A percentile compares a stretch with the other conserved stretches of the same genome.
These are phyloP conservation scores for Tulasnella sp. DNA, from an alignment of 768 basidiomycete species.

Conservation along the genomic window DNA sequence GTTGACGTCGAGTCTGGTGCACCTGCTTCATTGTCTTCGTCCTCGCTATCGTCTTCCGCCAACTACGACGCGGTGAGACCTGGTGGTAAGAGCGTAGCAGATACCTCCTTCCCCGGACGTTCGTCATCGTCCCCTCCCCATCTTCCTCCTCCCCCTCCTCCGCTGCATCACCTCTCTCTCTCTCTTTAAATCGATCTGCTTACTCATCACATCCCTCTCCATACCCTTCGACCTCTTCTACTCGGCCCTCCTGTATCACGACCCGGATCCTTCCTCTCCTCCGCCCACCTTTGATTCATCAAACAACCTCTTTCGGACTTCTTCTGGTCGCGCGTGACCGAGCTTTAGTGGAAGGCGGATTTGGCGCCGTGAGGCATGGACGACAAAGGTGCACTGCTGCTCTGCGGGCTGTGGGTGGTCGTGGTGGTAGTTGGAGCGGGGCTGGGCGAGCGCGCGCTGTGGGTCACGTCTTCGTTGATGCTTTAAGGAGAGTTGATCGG, in stretches of 20 bases:
- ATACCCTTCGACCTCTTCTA: conserved; percentile 32
- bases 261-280: conserved; percentile 28
- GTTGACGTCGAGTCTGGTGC: conserved; percentile 23
- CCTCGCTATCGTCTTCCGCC: not conserved
- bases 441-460: not conserved
- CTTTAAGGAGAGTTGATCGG: not conserved
- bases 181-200: conserved; percentile 18
- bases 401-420: conserved; percentile 5
- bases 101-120: not conserved
- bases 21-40: conserved; percentile 23
- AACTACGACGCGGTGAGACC: not conserved
- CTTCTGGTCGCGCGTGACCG: not conserved
- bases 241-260: conserved; percentile 31
- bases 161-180: not conserved
- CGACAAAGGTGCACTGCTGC: conserved; percentile 1
- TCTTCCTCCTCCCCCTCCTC: too few relatives aligned
- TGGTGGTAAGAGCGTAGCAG: too few relatives aligned
- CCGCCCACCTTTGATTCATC: conserved; percentile 42
- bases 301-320: conserved; percentile 48
- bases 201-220: conserved; percentile 28
- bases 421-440: conserved; percentile 35
- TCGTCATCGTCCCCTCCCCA: too few relatives aligned
- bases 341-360: not conserved
- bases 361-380: not conserved
- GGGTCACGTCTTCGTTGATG: too few relatives aligned